Evolutionary conservation across 768 basidiomycete genomes (phyloP), one percentile per base, ranked within the genome.

Genomic region (Ephemerocybe angulata): DNA sequence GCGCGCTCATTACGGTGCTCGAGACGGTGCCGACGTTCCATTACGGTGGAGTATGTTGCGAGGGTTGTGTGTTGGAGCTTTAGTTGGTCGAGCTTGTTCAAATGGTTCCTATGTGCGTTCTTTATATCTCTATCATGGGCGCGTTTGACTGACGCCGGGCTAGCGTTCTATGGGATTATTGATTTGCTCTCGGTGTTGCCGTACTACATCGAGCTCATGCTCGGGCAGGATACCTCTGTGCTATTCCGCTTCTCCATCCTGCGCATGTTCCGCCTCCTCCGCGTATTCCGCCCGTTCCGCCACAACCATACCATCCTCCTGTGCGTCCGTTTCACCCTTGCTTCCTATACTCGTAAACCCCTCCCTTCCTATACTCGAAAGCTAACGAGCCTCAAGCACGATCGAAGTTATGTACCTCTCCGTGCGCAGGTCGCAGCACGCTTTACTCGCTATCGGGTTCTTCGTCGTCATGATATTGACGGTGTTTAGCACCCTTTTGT

Each of bases 371-470:
- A n/a, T n/a, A n/a, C n/a, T n/a, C n/a, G n/a, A n/a, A n/a, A n/a
- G n/a, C n/a, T n/a, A n/a, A n/a, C n/a, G n/a, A n/a, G n/a, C n/a
- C n/a, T n/a, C n/a, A n/a, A n/a, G 89, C 43, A 92, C 90, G 0
- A 92, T 92, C 47, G 89, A 93, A 74, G 90, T 92, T 62, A 97
- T 96, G 93, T 93, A 88, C 66, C 79, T 96, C 28, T 86, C 91
- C 28, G 86, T 94, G 31, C 80, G 88, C 48, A 78, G 91, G 56
- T 93, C 90, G 0, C 87, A 91, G 59, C 90, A 95, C 62, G 93
- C 93, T 0, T 75, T 94, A 0, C 78, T 93, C 3, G 93, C 93
- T 0, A 84, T 96, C 19, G 82, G 83, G 2, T 96, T 95, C 70
- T 95, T 96, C 72, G 88, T 95, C 13, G 71, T 86, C 51, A 93